Evolutionary conservation across 2,329 filamentous ascomycete species (phyloP), one percentile per base, ranked within the genome.

Genomic region (Colletotrichum theobromicola): DNA sequence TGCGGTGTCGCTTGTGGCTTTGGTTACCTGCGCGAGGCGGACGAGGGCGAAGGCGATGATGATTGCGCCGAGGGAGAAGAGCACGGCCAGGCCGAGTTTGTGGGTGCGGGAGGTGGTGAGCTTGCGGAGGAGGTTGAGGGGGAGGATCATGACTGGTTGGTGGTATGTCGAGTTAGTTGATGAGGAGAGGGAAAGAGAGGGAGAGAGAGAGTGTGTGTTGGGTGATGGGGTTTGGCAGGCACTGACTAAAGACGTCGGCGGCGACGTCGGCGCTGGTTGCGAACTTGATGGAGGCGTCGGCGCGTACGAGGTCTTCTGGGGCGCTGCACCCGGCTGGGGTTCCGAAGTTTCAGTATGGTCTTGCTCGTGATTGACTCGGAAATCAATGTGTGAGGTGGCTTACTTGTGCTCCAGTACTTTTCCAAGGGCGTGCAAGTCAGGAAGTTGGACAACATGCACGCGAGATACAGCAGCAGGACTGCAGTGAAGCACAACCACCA

Each of bases 21-120:
- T 75, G 5, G 63, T 75, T 1, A 75, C 42, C 0, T 72, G 72
- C 5, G 5, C 46, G 18, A 67, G 60, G 16, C 75, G 75, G 16
- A 70, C 32, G 30, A 67, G 57, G 64, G 75, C 75, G 21, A 75
- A 76, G 8, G 72, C 75, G 35, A 76, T 57, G 46, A 76, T 75
- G 55, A 75, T 65, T 34, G 53, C 67, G 57, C 72, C 75, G 28
- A 66, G 64, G 28, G 61, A 67, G 67, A 75, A 76, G 34, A 76
- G 67, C 37, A 76, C 37, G 30, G 37, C 57, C n/a, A 76, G 67
- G 4, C 75, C 72, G 24, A 68, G 37, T 15, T 76, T 76, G 30
- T 72, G 70, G 26, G 64, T 58, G 2, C 26, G 63, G 5, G 62
- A 67, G 13, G 63, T 72, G 35, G 34, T 67, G 28, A 72, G 69